Conservation (phyloP, 768 basidiomycete genomes). For the Mycena albidolilacea region DNA sequence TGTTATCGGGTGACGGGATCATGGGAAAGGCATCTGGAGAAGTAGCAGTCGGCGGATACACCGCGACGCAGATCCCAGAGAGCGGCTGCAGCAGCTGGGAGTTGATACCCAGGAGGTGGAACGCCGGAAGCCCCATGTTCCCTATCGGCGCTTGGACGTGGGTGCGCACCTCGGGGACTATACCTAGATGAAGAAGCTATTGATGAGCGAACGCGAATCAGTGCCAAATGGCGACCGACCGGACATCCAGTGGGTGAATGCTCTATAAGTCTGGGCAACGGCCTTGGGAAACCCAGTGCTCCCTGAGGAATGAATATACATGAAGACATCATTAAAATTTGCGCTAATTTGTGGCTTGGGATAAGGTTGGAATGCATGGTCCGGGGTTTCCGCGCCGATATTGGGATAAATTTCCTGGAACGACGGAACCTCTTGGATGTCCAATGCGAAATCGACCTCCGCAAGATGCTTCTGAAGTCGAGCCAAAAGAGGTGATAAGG, state of each 20-base stretch:
- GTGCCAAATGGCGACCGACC: too few relatives aligned
- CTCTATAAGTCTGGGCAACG: background rate
- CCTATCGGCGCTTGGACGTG: too few relatives aligned
- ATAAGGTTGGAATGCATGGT: background rate
- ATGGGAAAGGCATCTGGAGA: constrained; percentile 44
- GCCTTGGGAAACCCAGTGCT: background rate
- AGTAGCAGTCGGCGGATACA: constrained; percentile 48
- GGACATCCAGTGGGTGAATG: background rate
- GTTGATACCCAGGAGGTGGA: constrained; percentile 50
- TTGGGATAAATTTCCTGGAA: too few relatives aligned
- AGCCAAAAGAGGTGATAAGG: too few relatives aligned
- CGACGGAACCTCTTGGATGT: too few relatives aligned
- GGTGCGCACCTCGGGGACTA: too few relatives aligned
- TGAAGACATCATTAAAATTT: background rate
- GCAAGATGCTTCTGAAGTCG: too few relatives aligned
- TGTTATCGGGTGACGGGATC: constrained; percentile 53
- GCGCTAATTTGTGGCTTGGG: background rate
- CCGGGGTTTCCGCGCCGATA: too few relatives aligned
- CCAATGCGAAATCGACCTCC: too few relatives aligned
- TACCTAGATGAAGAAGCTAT: too few relatives aligned
- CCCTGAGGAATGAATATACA: background rate
- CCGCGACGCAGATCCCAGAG: constrained; percentile 38
- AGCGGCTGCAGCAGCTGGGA: constrained; percentile 46
- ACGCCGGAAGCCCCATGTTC: constrained; percentile 50
- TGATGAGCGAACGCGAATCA: too few relatives aligned